Conservation (phyloP, 225 moss, liverwort and hornwort species). For the Sphagnum tenellum region DNA sequence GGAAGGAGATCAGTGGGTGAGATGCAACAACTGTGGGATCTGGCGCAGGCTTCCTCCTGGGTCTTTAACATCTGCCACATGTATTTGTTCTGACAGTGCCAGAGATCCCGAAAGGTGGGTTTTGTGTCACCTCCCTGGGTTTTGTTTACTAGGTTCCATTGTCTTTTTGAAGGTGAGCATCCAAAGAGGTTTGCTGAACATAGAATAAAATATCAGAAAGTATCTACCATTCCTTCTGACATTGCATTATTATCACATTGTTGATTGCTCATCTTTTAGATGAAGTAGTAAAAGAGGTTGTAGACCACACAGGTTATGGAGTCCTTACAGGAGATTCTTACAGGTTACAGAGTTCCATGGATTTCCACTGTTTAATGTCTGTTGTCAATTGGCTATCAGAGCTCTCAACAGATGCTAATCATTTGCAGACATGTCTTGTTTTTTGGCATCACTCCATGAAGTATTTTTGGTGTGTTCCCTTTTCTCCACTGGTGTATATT, state of each 20-base stretch:
- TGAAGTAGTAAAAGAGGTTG: too few relatives aligned
- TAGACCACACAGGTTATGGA: too few relatives aligned
- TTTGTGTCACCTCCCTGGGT: not conserved
- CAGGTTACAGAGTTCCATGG: not conserved
- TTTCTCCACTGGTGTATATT: too few relatives aligned
- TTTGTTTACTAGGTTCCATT: not conserved
- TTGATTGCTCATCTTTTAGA: too few relatives aligned
- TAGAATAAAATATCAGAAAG: too few relatives aligned
- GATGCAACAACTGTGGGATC: slow-evolving; percentile 78
- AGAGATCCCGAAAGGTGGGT: slow-evolving; percentile 67
- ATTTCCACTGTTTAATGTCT: not conserved
- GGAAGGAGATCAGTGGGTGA: slow-evolving; percentile 86
- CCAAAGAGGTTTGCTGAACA: not conserved
- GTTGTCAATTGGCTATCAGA: too few relatives aligned
- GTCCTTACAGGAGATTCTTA: too few relatives aligned
- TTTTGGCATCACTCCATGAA: not conserved
- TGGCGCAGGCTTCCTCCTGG: slow-evolving; percentile 81
- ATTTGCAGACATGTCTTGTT: not conserved
- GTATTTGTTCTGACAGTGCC: slow-evolving; percentile 77
- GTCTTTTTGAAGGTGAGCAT: not conserved
- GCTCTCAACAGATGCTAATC: too few relatives aligned
- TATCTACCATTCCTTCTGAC: too few relatives aligned
- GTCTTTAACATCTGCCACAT: slow-evolving; percentile 56
- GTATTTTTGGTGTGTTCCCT: not conserved
- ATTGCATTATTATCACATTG: too few relatives aligned